Percentiles rank a stretch among this genome's conserved stretches.
phyloP scores from a whole-genome alignment of 352 stramenopile species.

The Discostella stelligera region DNA sequence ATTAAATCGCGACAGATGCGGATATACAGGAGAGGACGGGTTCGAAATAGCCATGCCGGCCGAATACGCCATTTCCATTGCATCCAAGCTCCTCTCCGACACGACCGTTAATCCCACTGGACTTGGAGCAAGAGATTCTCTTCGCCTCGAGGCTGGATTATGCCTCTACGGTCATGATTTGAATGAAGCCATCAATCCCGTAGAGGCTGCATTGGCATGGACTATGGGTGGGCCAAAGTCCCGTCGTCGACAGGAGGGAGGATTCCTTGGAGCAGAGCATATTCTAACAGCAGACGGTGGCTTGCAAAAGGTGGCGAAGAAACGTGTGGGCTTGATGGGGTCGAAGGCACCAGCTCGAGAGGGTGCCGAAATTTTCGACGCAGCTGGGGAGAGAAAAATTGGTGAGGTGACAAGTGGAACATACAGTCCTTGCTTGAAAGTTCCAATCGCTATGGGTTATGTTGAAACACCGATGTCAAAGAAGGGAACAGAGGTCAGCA shows the following conservation, averaged over 20 bases:
- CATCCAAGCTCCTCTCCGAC: slow-evolving; percentile 85
- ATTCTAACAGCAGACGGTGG: slow-evolving; percentile 92
- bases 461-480: slow-evolving; percentile 90
- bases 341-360: slow-evolving; percentile 93
- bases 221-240: slow-evolving; percentile 83
- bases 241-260: slow-evolving; percentile 82
- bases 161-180: slow-evolving; percentile 99
- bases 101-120: slow-evolving; percentile 84
- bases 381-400: slow-evolving; percentile 80
- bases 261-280: slow-evolving; percentile 92
- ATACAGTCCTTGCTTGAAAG: slow-evolving; percentile 93
- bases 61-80: slow-evolving; percentile 77
- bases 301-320: slow-evolving; percentile 90
- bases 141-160: slow-evolving; percentile 96
- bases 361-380: slow-evolving; percentile 90
- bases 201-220: slow-evolving; percentile 93
- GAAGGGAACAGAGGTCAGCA: slow-evolving; percentile 89
- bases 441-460: slow-evolving; percentile 97
- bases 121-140: slow-evolving; percentile 93
- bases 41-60: slow-evolving; percentile 94
- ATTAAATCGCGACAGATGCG: slow-evolving; percentile 87
- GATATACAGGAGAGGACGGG: slow-evolving; percentile 99
- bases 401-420: slow-evolving; percentile 94
- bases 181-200: slow-evolving; percentile 90
- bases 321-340: slow-evolving; percentile 94